Percentiles rank a stretch among this genome's conserved stretches.
Conservation (phyloP, 139 green algal genomes). For the Chlamydomonas sp. region DNA sequence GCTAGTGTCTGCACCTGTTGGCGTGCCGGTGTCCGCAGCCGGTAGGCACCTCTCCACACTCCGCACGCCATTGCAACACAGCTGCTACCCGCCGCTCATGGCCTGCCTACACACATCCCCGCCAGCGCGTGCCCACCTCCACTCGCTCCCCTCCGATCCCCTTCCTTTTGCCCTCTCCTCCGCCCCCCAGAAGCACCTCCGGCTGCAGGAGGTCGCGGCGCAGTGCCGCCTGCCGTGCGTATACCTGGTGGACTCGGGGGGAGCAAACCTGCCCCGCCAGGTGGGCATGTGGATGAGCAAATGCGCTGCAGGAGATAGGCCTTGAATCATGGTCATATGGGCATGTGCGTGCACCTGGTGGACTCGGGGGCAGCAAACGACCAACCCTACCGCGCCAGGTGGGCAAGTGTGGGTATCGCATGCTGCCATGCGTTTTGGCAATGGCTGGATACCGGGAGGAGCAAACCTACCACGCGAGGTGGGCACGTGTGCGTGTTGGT, state of each 20-base stretch:
- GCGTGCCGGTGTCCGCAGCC: too few species aligned
- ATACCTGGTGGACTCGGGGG: constrained; percentile 93
- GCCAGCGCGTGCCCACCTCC: background rate
- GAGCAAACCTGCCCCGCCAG: constrained; percentile 93
- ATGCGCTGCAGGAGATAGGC: background rate
- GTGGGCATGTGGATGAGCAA: constrained; percentile 61
- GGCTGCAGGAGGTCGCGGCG: constrained; percentile 90
- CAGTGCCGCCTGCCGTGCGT: constrained; percentile 91
- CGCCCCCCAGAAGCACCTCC: constrained; percentile 86
- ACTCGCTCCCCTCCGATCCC: background rate
- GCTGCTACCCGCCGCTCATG: too few species aligned
- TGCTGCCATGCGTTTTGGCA: too few species aligned
- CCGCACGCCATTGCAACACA: too few species aligned
- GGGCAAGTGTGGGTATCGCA: too few species aligned
- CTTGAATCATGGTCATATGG: background rate
- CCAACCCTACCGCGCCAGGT: too few species aligned
- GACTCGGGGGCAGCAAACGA: constrained; percentile 71
- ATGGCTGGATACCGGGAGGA: constrained; percentile 13
- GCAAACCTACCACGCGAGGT: constrained; percentile 92
- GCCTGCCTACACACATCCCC: background rate
- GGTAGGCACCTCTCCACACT: too few species aligned
- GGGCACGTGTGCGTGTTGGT: constrained; percentile 52
- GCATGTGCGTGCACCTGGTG: constrained; percentile 91
- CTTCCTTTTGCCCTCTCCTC: too few species aligned
- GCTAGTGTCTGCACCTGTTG: too few species aligned